Base-by-base conservation (phyloP, 345 rosid species). In the Toxicodendron radicans region DNA sequence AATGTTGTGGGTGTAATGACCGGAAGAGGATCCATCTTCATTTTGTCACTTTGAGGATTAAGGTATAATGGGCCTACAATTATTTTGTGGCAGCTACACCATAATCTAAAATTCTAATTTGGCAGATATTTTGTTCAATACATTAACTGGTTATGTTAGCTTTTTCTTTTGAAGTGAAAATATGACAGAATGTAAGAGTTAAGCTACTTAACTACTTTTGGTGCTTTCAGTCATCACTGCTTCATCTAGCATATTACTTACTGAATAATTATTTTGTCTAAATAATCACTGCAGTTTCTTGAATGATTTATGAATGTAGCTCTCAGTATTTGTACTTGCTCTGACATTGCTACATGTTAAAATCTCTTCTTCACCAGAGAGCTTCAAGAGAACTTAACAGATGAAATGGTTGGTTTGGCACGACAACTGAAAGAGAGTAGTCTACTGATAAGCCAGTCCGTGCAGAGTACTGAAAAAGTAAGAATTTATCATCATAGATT, bases 331-430 rank as follows among this genome's bases (percentile, higher is more conserved):
- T 27, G 46, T 24, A 30, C 12, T 20, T 59, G 12, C 60, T 58
- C 2, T 46, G 13, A 56, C 57, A 18, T n/a, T 53, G 21, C 51
- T n/a, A 58, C 18, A 14, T 14, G 11, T 32, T 59, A 46, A 59
- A 24, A 41, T 64, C 11, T 49, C 49, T 41, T 32, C 54, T 46
- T 23, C 59, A 17, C 68, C 90, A 91, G 94, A 77, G 84, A 87
- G 80, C 88, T 93, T 79, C 98, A 95, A 62, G 98, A 95, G 45
- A 90, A 88, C 76, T 80, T 95, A 71, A 91, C 96, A 0, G 97
- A 91, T 86, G 99, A 93, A 82, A 95, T 95, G 98, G 99, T 93
- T 38, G 96, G 79, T 62, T 85, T 95, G 81, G 99, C 98, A 11
- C 79, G 73, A 58, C 91, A 95, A 79, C 96, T 93, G 35, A 93